phyloP scores from a whole-genome alignment of 2,329 filamentous ascomycete genomes.

The Sporothrix phasma region DNA sequence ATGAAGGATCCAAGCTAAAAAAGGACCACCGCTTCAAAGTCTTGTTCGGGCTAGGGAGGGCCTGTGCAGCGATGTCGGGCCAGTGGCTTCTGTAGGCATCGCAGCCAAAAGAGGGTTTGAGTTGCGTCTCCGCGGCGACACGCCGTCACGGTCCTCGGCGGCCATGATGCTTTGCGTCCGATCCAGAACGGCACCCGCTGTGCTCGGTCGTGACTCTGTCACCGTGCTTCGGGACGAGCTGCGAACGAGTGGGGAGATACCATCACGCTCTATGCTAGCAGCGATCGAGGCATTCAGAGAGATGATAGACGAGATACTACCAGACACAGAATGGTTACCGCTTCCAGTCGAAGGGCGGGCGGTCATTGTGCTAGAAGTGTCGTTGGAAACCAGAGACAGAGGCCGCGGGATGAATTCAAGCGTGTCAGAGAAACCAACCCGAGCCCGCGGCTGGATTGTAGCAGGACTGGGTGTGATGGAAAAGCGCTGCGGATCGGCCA shows the following conservation, averaged over 20 bases:
- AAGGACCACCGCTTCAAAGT: conserved; percentile 52
- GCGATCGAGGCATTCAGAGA: conserved; percentile 42
- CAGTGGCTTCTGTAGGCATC: conserved; percentile 27
- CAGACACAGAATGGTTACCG: conserved; percentile 59
- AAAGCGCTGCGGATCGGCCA: conserved; percentile 15
- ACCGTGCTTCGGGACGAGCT: conserved; percentile 33
- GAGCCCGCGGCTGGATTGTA: conserved; percentile 36
- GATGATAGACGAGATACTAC: conserved; percentile 69
- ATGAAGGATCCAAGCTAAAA: conserved; percentile 48
- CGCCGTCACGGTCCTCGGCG: conserved; percentile 23
- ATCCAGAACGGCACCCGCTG: conserved; percentile 61
- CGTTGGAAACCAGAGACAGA: conserved; percentile 72
- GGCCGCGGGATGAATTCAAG: conserved; percentile 77
- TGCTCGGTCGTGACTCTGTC: conserved; percentile 50
- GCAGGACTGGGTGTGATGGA: conserved; percentile 11
- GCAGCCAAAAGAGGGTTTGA: conserved; percentile 47
- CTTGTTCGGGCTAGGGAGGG: conserved; percentile 40
- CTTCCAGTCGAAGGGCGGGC: conserved; percentile 36
- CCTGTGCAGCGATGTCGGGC: conserved; percentile 17
- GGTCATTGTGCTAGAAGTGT: conserved; percentile 69
- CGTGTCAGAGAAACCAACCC: conserved; percentile 76
- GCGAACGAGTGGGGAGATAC: conserved; percentile 29
- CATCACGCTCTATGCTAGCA: conserved; percentile 32
- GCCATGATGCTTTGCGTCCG: conserved; percentile 32
- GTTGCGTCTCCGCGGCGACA: conserved; percentile 43